These are phyloP conservation scores for Apophysomyces ossiformis DNA, from an alignment of 371 early-diverging fungal genomes.

Conservation along the genomic window DNA sequence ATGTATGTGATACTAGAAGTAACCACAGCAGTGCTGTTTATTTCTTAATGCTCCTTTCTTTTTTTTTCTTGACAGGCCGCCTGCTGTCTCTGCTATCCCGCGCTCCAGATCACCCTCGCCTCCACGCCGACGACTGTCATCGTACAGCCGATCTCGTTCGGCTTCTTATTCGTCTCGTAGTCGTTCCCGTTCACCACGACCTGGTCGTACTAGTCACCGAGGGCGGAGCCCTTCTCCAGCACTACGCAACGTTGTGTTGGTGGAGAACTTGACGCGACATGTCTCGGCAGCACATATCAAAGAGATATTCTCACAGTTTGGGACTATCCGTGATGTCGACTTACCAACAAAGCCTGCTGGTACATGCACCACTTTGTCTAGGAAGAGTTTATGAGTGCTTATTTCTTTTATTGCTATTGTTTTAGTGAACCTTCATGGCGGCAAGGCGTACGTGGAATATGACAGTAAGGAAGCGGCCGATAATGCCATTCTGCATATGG, in stretches of 20 bases:
- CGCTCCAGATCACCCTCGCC: background rate
- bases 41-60: background rate
- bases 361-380: background rate
- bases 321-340: conserved; percentile 39
- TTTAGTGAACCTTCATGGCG: conserved; percentile 54
- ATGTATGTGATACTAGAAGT: too few relatives aligned
- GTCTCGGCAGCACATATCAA: conserved; percentile 49
- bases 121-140: conserved; percentile 16
- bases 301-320: conserved; percentile 54
- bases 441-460: conserved; percentile 60
- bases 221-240: conserved; percentile 15
- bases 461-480: conserved; percentile 58
- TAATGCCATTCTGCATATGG: conserved; percentile 59
- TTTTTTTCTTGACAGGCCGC: background rate
- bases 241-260: conserved; percentile 8
- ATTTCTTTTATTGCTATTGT: background rate
- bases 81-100: conserved; percentile 3
- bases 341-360: conserved; percentile 47
- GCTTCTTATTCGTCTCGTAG: conserved; percentile 12
- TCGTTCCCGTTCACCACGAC: conserved; percentile 24
- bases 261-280: conserved; percentile 29
- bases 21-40: too few relatives aligned
- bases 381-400: background rate
- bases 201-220: background rate
- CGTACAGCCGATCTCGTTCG: conserved; percentile 31